Base-by-base conservation (phyloP, 371 early-diverging fungal genomes). In the Fennellomyces sp. region DNA sequence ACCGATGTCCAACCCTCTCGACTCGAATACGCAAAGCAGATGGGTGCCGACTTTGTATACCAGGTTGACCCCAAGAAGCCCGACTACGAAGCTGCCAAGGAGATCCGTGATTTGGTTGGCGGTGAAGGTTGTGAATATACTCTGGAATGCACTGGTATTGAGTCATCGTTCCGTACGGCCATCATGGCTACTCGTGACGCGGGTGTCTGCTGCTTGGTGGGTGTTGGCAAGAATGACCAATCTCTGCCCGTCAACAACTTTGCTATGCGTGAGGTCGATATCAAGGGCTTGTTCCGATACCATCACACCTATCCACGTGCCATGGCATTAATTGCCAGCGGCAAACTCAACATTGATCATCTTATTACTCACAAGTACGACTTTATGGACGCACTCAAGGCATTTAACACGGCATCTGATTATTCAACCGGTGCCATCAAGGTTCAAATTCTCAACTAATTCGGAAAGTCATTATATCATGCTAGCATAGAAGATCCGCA, bases 251-350 rank as follows among this genome's bases (percentile, higher is more conserved):
- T 78, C 39, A 75, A 78, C 57, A 75, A 73, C 58, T 75, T 78
- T 70, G 78, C 78, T 17, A 78, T 73, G 75, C 70, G 75, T 30
- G 78, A 78, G 61, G 78, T 78, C 10, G 75, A 78, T 28, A 75
- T 78, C 52, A 55, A 67, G 31, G 78, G 78, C 36, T 57, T 75
- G 2, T 78, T 75, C 61, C 64, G 75, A 50, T 70, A 66, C 49
- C 78, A 78, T 50, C 78, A 78, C 56, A 78, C 78, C 28, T 78
- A 75, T 31, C 78, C 78, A 33, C 69, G 73, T 47, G 78, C 75
- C 15, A 70, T 78, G 30, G 54, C 70, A 48, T 52, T 78, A n/a
- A 42, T 78, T 27, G 61, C 72, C 5, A 70, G 75, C 42, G 73
- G 73, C 21, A 61, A 52, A 39, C 53, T 72, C 27, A 65, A 74